Evolutionary conservation across 495 filamentous ascomycete genomes (phyloP).

Genomic region (Penicillium turbatum): DNA sequence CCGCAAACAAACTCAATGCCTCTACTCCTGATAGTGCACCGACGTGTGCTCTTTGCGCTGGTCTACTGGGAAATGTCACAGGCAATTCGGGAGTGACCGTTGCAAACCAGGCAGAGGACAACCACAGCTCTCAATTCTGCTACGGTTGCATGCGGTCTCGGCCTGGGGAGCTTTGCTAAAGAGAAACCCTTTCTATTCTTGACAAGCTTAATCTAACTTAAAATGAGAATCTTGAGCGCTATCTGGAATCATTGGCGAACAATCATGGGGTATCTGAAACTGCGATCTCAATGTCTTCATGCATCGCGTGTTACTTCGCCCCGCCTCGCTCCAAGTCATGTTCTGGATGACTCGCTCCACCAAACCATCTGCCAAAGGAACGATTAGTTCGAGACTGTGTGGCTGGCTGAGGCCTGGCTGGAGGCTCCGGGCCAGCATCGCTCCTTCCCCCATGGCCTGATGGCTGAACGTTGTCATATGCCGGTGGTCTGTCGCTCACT

Average conservation of each 20-base stretch:
- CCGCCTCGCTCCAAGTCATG: constrained; percentile 33
- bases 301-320: constrained; percentile 1
- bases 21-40: constrained; percentile 11
- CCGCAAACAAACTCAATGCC: constrained; percentile 65
- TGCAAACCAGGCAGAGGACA: constrained; percentile 17
- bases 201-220: constrained; percentile 2
- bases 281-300: constrained; percentile 3
- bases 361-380: constrained; percentile 31
- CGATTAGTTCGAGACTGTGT: constrained; percentile 23
- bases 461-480: constrained; percentile 23
- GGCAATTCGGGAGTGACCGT: constrained; percentile 27
- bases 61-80: constrained; percentile 36
- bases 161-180: constrained; percentile 37
- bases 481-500: constrained; percentile 21
- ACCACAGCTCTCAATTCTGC: constrained; percentile 40
- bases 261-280: constrained; percentile 15
- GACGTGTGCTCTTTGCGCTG: constrained; percentile 41
- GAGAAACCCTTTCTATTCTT: constrained; percentile 34
- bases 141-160: constrained; percentile 57
- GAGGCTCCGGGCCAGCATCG: constrained; percentile 8
- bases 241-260: constrained; percentile 1
- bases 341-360: constrained; percentile 27
- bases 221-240: background rate
- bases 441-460: constrained; percentile 5
- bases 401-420: constrained; percentile 21